Percentiles rank a stretch among this genome's conserved stretches.
Evolutionary conservation across 768 basidiomycete genomes (phyloP).

Genomic region (Pulveroboletus sp.): DNA sequence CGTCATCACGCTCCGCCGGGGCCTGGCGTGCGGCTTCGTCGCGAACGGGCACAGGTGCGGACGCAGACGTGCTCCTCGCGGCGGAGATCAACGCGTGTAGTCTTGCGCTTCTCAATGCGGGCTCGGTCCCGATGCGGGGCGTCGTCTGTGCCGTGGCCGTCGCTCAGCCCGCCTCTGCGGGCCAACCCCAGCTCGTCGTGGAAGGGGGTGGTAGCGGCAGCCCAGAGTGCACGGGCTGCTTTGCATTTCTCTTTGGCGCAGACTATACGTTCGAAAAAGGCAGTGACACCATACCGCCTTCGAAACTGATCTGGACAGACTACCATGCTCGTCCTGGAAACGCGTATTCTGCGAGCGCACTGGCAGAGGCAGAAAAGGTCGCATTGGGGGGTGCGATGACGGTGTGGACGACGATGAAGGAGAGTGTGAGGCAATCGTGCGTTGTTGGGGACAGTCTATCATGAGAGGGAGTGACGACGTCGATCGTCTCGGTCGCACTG

Average conservation of each 20-base stretch:
- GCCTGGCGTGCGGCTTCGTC: neutral
- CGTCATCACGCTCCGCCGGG: neutral
- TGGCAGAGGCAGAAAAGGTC: slow-evolving; percentile 44
- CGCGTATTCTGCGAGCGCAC: slow-evolving; percentile 37
- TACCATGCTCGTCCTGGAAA: slow-evolving; percentile 14
- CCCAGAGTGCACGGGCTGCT: slow-evolving; percentile 50
- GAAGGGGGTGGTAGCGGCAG: slow-evolving; percentile 35
- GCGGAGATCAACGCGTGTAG: slow-evolving; percentile 68
- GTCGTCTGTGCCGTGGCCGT: slow-evolving; percentile 68
- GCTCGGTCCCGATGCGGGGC: slow-evolving; percentile 69
- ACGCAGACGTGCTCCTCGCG: slow-evolving; percentile 37
- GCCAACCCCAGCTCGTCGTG: slow-evolving; percentile 36
- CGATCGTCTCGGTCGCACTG: too few relatives aligned
- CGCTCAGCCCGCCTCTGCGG: slow-evolving; percentile 29
- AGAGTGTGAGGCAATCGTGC: slow-evolving; percentile 18
- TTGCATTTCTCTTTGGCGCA: slow-evolving; percentile 57
- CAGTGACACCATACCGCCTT: neutral
- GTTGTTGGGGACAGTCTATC: slow-evolving; percentile 28
- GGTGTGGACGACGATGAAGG: slow-evolving; percentile 48
- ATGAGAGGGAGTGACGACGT: slow-evolving; percentile 28
- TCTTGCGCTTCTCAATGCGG: slow-evolving; percentile 62
- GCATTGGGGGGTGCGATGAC: slow-evolving; percentile 33
- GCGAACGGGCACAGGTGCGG: too few relatives aligned
- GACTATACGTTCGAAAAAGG: neutral
- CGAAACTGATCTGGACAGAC: slow-evolving; percentile 21